Conservation (phyloP, 495 filamentous ascomycete genomes). For the Talaromyces nanjingensis region DNA sequence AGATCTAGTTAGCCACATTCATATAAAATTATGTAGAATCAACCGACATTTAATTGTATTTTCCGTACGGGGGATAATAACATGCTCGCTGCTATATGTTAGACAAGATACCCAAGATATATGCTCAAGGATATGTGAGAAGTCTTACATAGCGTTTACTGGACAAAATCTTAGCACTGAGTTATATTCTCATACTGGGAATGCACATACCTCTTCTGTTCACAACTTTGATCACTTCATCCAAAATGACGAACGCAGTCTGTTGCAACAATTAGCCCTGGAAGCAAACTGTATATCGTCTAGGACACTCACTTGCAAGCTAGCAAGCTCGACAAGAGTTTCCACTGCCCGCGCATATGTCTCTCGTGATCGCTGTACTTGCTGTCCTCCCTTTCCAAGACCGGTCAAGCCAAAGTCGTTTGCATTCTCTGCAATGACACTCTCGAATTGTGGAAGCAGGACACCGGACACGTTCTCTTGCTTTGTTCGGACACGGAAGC, state of each 20-base stretch:
- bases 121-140: not conserved
- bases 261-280: slow-evolving; percentile 19
- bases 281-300: not conserved
- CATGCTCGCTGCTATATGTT: slow-evolving; percentile 58
- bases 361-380: slow-evolving; percentile 90
- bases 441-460: slow-evolving; percentile 87
- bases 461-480: slow-evolving; percentile 99
- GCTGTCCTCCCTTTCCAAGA: slow-evolving; percentile 93
- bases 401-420: slow-evolving; percentile 97
- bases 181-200: not conserved
- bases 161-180: slow-evolving; percentile 19
- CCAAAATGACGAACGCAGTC: slow-evolving; percentile 96
- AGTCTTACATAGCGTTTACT: slow-evolving; percentile 90
- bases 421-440: slow-evolving; percentile 68
- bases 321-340: slow-evolving; percentile 92
- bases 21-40: not conserved
- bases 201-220: slow-evolving; percentile 75
- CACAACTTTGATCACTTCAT: slow-evolving; percentile 99
- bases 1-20: slow-evolving; percentile 13
- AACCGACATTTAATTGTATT: slow-evolving; percentile 93
- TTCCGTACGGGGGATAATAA: slow-evolving; percentile 96
- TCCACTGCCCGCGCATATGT: slow-evolving; percentile 97
- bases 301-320: slow-evolving; percentile 58
- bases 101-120: slow-evolving; percentile 10
- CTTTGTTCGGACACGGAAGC: slow-evolving; percentile 85